Evolutionary conservation across 352 stramenopile genomes (phyloP), one percentile per base, ranked within the genome.

Genomic region (Elongisporangium undulatum): DNA sequence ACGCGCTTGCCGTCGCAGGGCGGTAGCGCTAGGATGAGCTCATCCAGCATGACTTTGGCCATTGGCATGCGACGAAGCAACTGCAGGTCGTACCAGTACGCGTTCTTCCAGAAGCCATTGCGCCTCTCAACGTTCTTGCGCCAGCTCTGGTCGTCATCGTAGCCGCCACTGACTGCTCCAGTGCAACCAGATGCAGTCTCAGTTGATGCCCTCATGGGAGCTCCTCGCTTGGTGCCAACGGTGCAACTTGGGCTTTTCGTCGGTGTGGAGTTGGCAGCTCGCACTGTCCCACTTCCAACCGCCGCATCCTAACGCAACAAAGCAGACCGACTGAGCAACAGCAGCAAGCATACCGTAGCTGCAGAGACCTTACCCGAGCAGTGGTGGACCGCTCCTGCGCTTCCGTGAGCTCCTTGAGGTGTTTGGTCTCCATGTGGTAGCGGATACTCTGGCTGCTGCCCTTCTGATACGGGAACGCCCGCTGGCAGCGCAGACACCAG

Each of bases 71-170:
- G 76, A 17, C 61, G 70, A 56, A 76, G 60, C 7, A 93, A 39
- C 17, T 93, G 72, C 50, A 90, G 67, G 41, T 93, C 84, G 68
- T 93, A 93, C 84, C 84, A 93, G 59, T 76, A 74, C 17, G 82
- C 75, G 45, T 93, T 77, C 21, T 78, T 77, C 81, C 82, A 93
- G 55, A 93, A 93, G 12, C 84, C 84, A 7, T 77, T 73, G 10
- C 74, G 71, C 6, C 75, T 77, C 49, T 82, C 60, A n/a, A 91
- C 61, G 55, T 91, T 91, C n/a, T 61, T 74, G 17, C 59, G 22
- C 81, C 81, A 90, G 51, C 64, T 82, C 63, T 57, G 62, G 15
- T 61, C 54, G 19, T 60, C 45, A 49, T 45, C 12, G 0, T 16
- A 15, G 24, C 13, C 55, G 8, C 4, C 55, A 20, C 21, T 5